A percentile compares a stretch with the other conserved stretches of the same genome.
Conservation (phyloP, 768 basidiomycete genomes). For the Serpula lacrymans region DNA sequence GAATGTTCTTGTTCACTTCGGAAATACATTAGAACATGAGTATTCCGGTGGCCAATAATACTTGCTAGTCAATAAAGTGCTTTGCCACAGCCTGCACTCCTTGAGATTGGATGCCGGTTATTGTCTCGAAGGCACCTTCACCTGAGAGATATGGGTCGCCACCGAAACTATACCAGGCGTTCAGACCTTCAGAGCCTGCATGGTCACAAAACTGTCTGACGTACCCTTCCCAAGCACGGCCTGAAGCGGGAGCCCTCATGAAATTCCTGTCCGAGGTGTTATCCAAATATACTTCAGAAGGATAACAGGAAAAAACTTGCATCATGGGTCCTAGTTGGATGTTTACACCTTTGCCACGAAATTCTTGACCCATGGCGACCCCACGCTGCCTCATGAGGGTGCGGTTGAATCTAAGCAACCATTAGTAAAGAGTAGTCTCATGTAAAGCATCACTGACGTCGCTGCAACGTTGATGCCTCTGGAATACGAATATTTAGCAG, state of each 20-base stretch:
- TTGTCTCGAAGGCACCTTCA: slow-evolving; percentile 49
- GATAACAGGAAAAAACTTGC: slow-evolving; percentile 21
- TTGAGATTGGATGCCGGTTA: slow-evolving; percentile 46
- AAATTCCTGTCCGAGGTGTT: slow-evolving; percentile 35
- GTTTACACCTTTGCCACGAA: slow-evolving; percentile 58
- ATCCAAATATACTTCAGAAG: background rate
- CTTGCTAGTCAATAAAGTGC: slow-evolving; percentile 68
- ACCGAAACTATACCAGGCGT: slow-evolving; percentile 88
- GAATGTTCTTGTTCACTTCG: slow-evolving; percentile 67
- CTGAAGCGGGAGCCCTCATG: slow-evolving; percentile 42
- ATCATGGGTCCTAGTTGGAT: slow-evolving; percentile 51
- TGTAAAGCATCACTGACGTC: slow-evolving; percentile 21
- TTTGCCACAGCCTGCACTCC: slow-evolving; percentile 60
- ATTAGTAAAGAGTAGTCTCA: background rate
- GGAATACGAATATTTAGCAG: background rate
- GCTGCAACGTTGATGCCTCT: slow-evolving; percentile 52
- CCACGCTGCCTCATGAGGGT: slow-evolving; percentile 56
- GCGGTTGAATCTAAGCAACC: slow-evolving; percentile 47
- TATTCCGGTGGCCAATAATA: background rate
- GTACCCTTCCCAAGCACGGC: slow-evolving; percentile 52
- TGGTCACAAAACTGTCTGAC: too few relatives aligned
- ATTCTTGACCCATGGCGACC: slow-evolving; percentile 55
- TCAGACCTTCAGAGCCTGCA: too few relatives aligned
- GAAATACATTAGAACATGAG: background rate
- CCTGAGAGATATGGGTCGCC: slow-evolving; percentile 81